Base-by-base conservation (phyloP, 2,329 filamentous ascomycete species). In the Phymatotrichopsis omnivora region DNA sequence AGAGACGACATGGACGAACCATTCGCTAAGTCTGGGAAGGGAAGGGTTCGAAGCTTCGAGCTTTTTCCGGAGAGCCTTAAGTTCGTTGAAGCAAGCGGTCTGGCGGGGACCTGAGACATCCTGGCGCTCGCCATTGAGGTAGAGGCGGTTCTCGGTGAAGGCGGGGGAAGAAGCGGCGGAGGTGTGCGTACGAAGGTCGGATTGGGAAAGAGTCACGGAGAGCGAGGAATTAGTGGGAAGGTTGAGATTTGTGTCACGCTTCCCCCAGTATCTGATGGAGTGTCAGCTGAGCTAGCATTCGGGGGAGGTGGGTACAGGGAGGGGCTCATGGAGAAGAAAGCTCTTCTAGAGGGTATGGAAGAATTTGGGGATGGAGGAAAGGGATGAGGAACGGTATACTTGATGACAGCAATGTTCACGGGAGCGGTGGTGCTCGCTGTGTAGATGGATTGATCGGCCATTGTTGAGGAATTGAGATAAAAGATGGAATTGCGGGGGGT, bases 331-430 rank as follows among this genome's bases (percentile, higher is more conserved):
- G 28, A 10, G 5, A 23, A 47, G 35, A 29, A 16, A 24, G 6
- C 30, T n/a, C n/a, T n/a, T n/a, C n/a, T n/a, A n/a, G 17, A 25
- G 19, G n/a, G 49, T 24, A 37, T 27, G 24, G 35, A 17, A 29
- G 16, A 37, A 28, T 7, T 20, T 22, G 27, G 32, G 10, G 37
- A 17, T 44, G 52, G 37, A 41, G 47, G 12, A 25, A 45, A 35
- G 51, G 45, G 42, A 35, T 28, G 49, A 36, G 37, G 53, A 23
- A 42, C 33, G 47, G 49, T 34, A n/a, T 35, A 52, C 45, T 52
- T 96, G 69, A 96, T 91, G 47, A 96, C 87, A 56, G 89, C 89
- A 63, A 96, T 96, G 71, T 96, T 96, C 62, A 96, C 89, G 11
- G 89, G 91, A 30, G 91, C 91, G 54, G 87, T 96, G 49, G 91